Percentiles rank a stretch among this genome's conserved stretches.
Conservation (phyloP, 345 rosid species). For the Euphorbia tirucalli region DNA sequence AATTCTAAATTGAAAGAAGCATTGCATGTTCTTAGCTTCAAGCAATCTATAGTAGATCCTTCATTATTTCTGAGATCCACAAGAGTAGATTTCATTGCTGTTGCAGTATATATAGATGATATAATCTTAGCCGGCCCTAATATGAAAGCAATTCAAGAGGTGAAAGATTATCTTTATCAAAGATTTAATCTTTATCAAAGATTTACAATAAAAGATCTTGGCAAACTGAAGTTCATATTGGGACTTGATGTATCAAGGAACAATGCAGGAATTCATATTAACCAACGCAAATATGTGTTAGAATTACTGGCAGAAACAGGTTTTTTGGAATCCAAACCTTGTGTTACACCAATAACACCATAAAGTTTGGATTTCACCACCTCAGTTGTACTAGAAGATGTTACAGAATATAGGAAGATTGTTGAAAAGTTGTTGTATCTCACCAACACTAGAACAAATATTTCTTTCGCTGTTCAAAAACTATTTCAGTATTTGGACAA, state of each 20-base stretch:
- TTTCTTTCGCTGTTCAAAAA: neutral
- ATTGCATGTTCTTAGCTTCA: neutral
- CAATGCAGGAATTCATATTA: neutral
- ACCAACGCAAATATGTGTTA: neutral
- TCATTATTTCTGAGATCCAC: neutral
- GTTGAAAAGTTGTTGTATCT: neutral
- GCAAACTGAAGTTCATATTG: neutral
- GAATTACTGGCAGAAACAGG: neutral
- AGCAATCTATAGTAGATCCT: neutral
- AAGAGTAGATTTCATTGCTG: neutral
- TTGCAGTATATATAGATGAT: neutral
- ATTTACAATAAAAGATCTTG: neutral
- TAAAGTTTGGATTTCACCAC: neutral
- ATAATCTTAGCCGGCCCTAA: neutral
- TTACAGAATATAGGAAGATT: neutral
- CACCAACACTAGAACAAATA: neutral
- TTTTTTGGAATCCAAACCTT: neutral
- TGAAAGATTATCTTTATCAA: neutral
- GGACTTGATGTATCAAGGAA: neutral
- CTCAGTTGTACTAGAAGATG: neutral
- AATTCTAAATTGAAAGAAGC: neutral
- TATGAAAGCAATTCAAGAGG: too few species aligned
- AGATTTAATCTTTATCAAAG: too few species aligned
- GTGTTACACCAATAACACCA: neutral
- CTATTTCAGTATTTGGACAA: neutral